Conservation (phyloP, 768 basidiomycete genomes). For the Pisolithus microcarpus region DNA sequence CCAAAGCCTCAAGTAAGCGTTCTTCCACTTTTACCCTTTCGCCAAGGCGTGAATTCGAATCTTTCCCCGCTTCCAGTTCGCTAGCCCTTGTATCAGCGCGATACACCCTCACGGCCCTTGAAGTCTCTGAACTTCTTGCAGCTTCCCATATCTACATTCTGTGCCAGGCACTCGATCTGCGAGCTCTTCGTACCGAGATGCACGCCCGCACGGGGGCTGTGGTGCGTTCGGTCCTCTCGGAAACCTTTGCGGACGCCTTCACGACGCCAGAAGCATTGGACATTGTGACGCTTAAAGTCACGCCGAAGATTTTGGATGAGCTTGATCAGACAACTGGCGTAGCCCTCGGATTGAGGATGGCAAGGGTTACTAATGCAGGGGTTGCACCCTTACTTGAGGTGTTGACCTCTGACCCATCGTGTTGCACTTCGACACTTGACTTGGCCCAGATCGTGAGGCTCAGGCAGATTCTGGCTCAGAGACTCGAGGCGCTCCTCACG, state of each 20-base stretch:
- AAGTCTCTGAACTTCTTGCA: conserved; percentile 68
- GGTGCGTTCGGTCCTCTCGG: conserved; percentile 6
- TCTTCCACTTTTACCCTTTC: not conserved
- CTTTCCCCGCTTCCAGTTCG: conserved; percentile 39
- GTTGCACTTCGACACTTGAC: conserved; percentile 8
- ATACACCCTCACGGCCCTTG: conserved; percentile 69
- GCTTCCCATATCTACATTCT: conserved; percentile 70
- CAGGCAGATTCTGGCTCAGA: conserved; percentile 12
- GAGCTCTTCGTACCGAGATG: conserved; percentile 68
- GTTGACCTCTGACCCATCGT: conserved; percentile 4
- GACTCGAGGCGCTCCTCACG: conserved; percentile 15
- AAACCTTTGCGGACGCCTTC: conserved; percentile 10
- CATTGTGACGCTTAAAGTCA: conserved; percentile 26
- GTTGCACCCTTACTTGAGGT: conserved; percentile 56
- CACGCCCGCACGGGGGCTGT: conserved; percentile 22
- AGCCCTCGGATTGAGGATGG: conserved; percentile 67
- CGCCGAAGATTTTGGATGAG: conserved; percentile 36
- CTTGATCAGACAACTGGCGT: conserved; percentile 65
- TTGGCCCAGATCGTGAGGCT: conserved; percentile 19
- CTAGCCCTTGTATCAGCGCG: conserved; percentile 79
- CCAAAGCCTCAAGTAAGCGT: conserved; percentile 77
- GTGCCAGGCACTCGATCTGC: conserved; percentile 82
- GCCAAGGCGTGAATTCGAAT: not conserved
- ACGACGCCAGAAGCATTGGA: conserved; percentile 9
- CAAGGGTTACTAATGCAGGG: conserved; percentile 56